Base-by-base conservation (phyloP, 306 rosid genomes). In the Sicyos baderoa region DNA sequence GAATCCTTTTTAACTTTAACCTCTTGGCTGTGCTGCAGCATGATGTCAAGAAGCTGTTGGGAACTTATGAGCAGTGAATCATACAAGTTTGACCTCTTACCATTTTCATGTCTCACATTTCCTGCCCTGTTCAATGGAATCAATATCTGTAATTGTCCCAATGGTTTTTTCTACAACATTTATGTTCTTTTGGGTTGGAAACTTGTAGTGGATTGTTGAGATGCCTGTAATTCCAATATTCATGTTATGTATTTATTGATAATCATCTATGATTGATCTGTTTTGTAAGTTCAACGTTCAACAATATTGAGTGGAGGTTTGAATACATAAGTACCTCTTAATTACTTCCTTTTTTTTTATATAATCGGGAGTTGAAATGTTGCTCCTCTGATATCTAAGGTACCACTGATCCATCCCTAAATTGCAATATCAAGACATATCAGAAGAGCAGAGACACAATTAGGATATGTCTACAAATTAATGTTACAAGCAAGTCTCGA, bases 11-110 rank as follows among this genome's bases (percentile, higher is more conserved):
- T 18, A 42, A 63, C 19, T 42, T 37, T 10, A 18, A 44, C 70
- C 53, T 18, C 70, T 70, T 58, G 21, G 25, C 52, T 48, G 9
- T 27, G 16, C 66, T 72, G 85, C 90, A 89, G 96, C 67, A 62
- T 68, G 88, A 86, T 82, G 83, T 91, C 55, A 67, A 74, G 79
- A 80, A 80, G 78, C 82, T 89, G 56, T 71, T 88, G 69, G 90
- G 79, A 67, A 79, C 48, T 55, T n/a, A 13, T 84, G 84, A 84
- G 55, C 70, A 62, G 51, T 32, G 51, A 51, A 37, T 29, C 42
- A 17, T 62, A 9, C 15, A 16, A 14, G 44, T 56, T 55, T 19
- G 7, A 54, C 15, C 59, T 8, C 10, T 52, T 15, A 49, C 21
- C 21, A n/a, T 2, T 6, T 51, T n/a, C 21, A 51, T 23, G 42